phyloP scores from a whole-genome alignment of 805 yeast genomes.

The Lachancea thermotolerans region DNA sequence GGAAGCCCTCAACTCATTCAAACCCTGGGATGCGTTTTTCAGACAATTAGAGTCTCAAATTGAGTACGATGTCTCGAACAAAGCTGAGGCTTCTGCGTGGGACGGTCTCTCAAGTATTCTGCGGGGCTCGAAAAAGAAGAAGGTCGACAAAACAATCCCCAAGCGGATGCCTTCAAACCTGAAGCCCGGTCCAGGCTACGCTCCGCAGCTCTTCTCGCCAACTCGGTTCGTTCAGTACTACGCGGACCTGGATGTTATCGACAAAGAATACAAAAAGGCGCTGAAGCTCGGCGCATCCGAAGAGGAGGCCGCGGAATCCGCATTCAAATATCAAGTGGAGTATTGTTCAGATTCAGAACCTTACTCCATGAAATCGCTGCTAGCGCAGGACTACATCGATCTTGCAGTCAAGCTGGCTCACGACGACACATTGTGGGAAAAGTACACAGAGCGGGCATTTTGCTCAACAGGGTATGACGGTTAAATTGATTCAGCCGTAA shows the following conservation, averaged over 20 bases:
- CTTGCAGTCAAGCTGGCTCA: slow-evolving; percentile 49
- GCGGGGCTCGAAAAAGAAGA: slow-evolving; percentile 8
- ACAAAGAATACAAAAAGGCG: slow-evolving; percentile 38
- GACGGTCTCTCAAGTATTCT: not conserved
- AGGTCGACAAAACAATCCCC: slow-evolving; percentile 56
- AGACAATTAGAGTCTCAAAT: slow-evolving; percentile 37
- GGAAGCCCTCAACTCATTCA: slow-evolving; percentile 10
- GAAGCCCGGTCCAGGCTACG: slow-evolving; percentile 71
- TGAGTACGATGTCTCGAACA: slow-evolving; percentile 11
- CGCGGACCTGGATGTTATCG: slow-evolving; percentile 51
- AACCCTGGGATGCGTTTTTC: slow-evolving; percentile 59
- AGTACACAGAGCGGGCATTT: slow-evolving; percentile 53
- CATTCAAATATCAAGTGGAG: slow-evolving; percentile 56
- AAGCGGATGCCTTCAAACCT: slow-evolving; percentile 46
- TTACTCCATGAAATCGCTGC: slow-evolving; percentile 46
- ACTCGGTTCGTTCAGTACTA: slow-evolving; percentile 65
- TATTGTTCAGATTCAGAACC: slow-evolving; percentile 59
- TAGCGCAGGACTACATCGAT: slow-evolving; percentile 57
- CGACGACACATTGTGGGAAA: slow-evolving; percentile 49
- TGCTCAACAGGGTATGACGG: slow-evolving; percentile 60
- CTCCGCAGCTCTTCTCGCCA: slow-evolving; percentile 67
- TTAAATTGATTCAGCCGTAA: slow-evolving; percentile 7
- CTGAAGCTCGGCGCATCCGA: slow-evolving; percentile 52
- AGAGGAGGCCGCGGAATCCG: slow-evolving; percentile 40
- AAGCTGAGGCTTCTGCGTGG: not conserved